Percentiles rank a stretch among this genome's conserved stretches.
phyloP scores from a whole-genome alignment of 192 early-diverging fungal species.

The Rhizoclosmatium globosum region DNA sequence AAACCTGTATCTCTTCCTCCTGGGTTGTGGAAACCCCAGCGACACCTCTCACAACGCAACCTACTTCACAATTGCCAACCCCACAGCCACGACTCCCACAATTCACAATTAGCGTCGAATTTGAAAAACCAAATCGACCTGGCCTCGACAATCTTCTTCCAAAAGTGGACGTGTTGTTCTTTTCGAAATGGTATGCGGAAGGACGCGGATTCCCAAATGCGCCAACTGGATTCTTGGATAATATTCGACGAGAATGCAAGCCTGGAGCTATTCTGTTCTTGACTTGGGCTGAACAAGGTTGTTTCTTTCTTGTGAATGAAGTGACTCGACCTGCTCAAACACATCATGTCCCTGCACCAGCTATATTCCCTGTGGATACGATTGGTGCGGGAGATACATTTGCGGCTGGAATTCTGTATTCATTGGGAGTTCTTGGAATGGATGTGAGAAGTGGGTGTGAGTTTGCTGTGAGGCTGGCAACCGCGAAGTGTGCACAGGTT shows the following conservation, averaged over 20 bases:
- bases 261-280: conserved; percentile 62
- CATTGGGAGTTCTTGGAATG: conserved; percentile 20
- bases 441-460: conserved; percentile 11
- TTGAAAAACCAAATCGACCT: conserved; percentile 71
- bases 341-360: conserved; percentile 35
- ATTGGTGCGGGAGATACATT: conserved; percentile 52
- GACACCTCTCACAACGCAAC: neutral
- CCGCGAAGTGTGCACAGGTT: conserved; percentile 41
- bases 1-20: neutral
- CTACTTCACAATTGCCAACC: neutral
- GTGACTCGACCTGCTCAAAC: conserved; percentile 28
- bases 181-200: conserved; percentile 71
- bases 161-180: conserved; percentile 69
- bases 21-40: neutral
- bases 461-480: conserved; percentile 31
- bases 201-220: conserved; percentile 62
- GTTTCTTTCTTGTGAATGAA: conserved; percentile 43
- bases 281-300: conserved; percentile 70
- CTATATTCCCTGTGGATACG: conserved; percentile 40
- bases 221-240: conserved; percentile 44
- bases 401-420: conserved; percentile 40
- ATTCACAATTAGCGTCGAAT: conserved; percentile 71
- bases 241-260: conserved; percentile 38
- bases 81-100: conserved; percentile 7
- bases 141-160: conserved; percentile 65